Evolutionary conservation across 2,329 filamentous ascomycete species (phyloP).

Genomic region (Shiraia sp.): DNA sequence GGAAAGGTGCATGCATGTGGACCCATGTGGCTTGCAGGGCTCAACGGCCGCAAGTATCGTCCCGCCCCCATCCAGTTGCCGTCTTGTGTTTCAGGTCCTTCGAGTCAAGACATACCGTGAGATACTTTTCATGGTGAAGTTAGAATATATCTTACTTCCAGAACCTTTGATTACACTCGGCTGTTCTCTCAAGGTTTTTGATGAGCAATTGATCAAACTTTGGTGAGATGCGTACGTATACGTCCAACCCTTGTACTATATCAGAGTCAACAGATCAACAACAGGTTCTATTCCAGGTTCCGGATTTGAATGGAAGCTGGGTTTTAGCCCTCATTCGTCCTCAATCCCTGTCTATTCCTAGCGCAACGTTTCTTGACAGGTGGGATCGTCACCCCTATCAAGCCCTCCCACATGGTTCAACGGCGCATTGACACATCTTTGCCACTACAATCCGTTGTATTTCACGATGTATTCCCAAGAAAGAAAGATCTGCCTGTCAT

Average conservation of each 20-base stretch:
- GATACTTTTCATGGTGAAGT: too few species aligned
- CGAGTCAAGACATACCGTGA: too few species aligned
- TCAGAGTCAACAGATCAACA: conserved; percentile 10
- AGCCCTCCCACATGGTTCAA: conserved; percentile 28
- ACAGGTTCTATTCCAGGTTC: conserved; percentile 4
- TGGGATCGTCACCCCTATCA: conserved; percentile 29
- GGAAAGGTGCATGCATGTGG: conserved; percentile 1
- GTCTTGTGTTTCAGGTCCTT: too few species aligned
- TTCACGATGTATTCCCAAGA: conserved; percentile 11
- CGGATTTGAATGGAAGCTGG: conserved; percentile 10
- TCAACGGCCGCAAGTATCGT: conserved; percentile 2
- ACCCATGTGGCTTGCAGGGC: background rate
- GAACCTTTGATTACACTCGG: too few species aligned
- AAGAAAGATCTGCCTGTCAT: conserved; percentile 6
- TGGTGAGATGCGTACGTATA: conserved; percentile 13
- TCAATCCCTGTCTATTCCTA: conserved; percentile 11
- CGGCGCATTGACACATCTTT: conserved; percentile 18
- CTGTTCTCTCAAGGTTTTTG: background rate
- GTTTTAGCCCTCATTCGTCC: conserved; percentile 20
- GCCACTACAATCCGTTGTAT: conserved; percentile 17
- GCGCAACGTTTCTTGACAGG: conserved; percentile 14
- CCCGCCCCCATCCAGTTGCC: too few species aligned
- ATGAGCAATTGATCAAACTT: too few species aligned
- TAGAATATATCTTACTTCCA: too few species aligned
- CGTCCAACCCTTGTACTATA: conserved; percentile 32